Conservation (phyloP, 257 asterid species). For the Solanum sitiens region DNA sequence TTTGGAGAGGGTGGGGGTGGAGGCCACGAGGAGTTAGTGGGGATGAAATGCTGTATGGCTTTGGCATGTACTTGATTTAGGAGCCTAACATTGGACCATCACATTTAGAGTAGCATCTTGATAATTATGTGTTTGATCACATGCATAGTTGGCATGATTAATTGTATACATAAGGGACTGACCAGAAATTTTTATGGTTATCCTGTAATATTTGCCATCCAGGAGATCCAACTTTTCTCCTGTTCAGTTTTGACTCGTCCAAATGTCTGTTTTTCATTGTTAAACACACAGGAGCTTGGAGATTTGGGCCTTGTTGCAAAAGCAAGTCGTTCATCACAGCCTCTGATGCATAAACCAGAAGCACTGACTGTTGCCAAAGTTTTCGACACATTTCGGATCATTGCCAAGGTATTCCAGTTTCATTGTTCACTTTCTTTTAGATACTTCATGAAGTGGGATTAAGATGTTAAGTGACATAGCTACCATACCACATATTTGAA, state of each 20-base stretch:
- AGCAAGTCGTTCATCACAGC: slow-evolving; percentile 86
- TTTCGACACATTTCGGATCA: slow-evolving; percentile 60
- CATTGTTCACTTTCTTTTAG: neutral
- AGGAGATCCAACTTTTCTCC: neutral
- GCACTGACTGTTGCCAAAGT: slow-evolving; percentile 73
- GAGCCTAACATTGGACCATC: neutral
- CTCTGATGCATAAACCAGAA: slow-evolving; percentile 82
- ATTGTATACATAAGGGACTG: neutral
- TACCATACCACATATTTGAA: neutral
- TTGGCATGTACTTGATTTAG: neutral
- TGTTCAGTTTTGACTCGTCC: neutral
- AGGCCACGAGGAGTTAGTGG: neutral
- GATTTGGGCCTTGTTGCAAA: slow-evolving; percentile 94
- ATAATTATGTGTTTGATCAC: neutral
- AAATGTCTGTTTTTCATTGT: neutral
- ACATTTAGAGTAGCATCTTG: neutral
- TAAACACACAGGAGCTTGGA: slow-evolving; percentile 57
- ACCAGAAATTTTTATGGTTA: neutral
- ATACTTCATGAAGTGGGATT: neutral
- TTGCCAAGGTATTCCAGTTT: slow-evolving; percentile 59
- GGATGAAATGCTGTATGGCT: neutral
- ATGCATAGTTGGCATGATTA: neutral
- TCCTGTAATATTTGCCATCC: neutral
- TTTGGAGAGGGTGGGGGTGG: neutral
- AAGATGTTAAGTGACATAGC: neutral